These are phyloP conservation scores for Ophiostoma ips DNA, from an alignment of 2,329 filamentous ascomycete species.

Conservation along the genomic window DNA sequence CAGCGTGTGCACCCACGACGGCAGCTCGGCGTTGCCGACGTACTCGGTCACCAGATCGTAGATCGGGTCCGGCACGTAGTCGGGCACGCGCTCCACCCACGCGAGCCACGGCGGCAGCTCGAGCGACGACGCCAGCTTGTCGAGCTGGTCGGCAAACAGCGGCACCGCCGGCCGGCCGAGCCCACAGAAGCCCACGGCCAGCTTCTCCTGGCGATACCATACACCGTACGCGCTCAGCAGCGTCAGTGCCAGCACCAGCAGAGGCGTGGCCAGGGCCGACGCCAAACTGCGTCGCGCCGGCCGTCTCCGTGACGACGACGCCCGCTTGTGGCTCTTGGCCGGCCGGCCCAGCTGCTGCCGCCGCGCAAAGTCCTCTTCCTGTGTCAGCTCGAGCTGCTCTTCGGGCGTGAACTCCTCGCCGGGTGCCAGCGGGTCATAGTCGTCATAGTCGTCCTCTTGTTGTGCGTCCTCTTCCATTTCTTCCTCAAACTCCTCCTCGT, in stretches of 20 bases:
- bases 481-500: background rate
- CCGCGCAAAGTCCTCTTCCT: constrained; percentile 39
- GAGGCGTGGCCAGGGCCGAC: constrained; percentile 41
- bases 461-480: background rate
- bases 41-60: constrained; percentile 24
- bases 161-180: constrained; percentile 51
- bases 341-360: constrained; percentile 19
- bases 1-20: constrained; percentile 55
- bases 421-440: constrained; percentile 36
- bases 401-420: constrained; percentile 93
- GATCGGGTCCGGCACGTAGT: constrained; percentile 24
- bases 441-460: constrained; percentile 1
- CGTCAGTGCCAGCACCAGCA: constrained; percentile 57
- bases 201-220: constrained; percentile 89
- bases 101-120: background rate
- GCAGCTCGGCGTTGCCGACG: constrained; percentile 37
- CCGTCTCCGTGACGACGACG: constrained; percentile 20
- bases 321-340: constrained; percentile 27
- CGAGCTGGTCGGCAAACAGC: constrained; percentile 22
- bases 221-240: constrained; percentile 58
- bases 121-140: constrained; percentile 25
- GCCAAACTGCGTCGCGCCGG: constrained; percentile 20
- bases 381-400: constrained; percentile 67
- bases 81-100: constrained; percentile 21
- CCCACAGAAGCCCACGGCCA: constrained; percentile 91